These are phyloP conservation scores for Cercospora nicotianae DNA, from an alignment of 2,329 filamentous ascomycete species.

Conservation along the genomic window DNA sequence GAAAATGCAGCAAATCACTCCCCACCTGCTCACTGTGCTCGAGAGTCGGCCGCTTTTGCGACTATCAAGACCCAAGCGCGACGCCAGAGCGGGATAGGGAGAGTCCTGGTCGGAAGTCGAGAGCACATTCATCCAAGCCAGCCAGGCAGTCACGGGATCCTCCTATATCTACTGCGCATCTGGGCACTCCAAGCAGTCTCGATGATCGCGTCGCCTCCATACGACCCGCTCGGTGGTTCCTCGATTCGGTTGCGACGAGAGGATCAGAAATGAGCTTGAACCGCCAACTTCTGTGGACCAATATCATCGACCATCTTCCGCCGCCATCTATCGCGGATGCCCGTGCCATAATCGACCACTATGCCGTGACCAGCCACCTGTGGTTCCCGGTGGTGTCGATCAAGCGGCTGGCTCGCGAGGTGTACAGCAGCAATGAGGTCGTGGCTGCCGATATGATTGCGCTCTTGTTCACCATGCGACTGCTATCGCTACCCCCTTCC, in stretches of 20 bases:
- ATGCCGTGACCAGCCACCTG: slow-evolving; percentile 17
- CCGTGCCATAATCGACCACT: slow-evolving; percentile 4
- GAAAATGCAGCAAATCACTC: slow-evolving; percentile 25
- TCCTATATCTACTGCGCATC: not conserved
- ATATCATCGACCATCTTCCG: slow-evolving; percentile 6
- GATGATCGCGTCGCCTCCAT: not conserved
- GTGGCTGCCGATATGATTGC: slow-evolving; percentile 11
- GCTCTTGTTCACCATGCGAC: slow-evolving; percentile 19
- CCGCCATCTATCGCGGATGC: slow-evolving; percentile 6
- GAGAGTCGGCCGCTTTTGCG: slow-evolving; percentile 20
- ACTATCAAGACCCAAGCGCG: slow-evolving; percentile 14
- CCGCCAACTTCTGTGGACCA: slow-evolving; percentile 12
- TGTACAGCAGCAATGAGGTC: slow-evolving; percentile 2
- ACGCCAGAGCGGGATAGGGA: not conserved
- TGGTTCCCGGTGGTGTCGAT: slow-evolving; percentile 19
- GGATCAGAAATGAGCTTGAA: slow-evolving; percentile 6
- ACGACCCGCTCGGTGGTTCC: slow-evolving; percentile 16
- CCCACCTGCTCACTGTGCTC: slow-evolving; percentile 22
- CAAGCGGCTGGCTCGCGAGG: slow-evolving; percentile 1
- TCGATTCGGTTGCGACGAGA: slow-evolving; percentile 24
- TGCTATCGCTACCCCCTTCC: slow-evolving; percentile 12
- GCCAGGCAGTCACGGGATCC: not conserved
- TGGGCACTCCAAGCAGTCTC: not conserved
- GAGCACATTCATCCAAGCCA: not conserved
- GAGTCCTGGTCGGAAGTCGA: not conserved